These are phyloP conservation scores for Pachyrhizus erosus DNA, from an alignment of 306 rosid genomes.

Conservation along the genomic window DNA sequence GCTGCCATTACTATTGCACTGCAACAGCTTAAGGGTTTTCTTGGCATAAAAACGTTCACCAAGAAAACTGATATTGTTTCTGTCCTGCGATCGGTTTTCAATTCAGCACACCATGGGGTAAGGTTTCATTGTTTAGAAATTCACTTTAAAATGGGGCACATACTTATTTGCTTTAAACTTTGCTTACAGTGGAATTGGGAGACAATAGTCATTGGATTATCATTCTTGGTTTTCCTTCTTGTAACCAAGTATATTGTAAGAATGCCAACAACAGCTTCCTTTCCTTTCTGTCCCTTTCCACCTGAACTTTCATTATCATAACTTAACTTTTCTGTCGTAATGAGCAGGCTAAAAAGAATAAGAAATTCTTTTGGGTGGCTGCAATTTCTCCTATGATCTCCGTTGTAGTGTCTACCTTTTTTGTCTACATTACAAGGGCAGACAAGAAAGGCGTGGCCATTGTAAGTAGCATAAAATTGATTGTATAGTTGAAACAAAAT, in stretches of 20 bases:
- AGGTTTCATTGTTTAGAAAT: not conserved
- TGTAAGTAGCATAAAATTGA: slow-evolving; percentile 56
- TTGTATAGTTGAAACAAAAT: not conserved
- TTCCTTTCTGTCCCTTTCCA: not conserved
- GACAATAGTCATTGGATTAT: slow-evolving; percentile 69
- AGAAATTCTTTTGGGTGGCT: slow-evolving; percentile 78
- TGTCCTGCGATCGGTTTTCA: slow-evolving; percentile 69
- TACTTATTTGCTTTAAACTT: slow-evolving; percentile 22
- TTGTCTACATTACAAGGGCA: slow-evolving; percentile 73
- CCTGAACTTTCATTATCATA: not conserved
- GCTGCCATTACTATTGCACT: slow-evolving; percentile 86
- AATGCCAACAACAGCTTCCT: slow-evolving; percentile 14
- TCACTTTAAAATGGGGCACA: slow-evolving; percentile 13
- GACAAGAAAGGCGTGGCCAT: slow-evolving; percentile 71
- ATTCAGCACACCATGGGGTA: slow-evolving; percentile 74
- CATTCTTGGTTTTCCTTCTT: slow-evolving; percentile 74
- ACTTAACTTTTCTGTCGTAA: slow-evolving; percentile 2
- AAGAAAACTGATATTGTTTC: slow-evolving; percentile 79
- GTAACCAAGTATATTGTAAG: slow-evolving; percentile 70
- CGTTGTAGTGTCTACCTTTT: slow-evolving; percentile 72
- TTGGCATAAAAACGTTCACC: slow-evolving; percentile 69
- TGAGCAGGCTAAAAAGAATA: slow-evolving; percentile 68
- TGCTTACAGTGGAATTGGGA: slow-evolving; percentile 92
- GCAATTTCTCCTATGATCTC: slow-evolving; percentile 86
- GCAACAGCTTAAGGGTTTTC: slow-evolving; percentile 89